Evolutionary conservation across 768 basidiomycete species (phyloP).

Genomic region (Amanita rimosa): DNA sequence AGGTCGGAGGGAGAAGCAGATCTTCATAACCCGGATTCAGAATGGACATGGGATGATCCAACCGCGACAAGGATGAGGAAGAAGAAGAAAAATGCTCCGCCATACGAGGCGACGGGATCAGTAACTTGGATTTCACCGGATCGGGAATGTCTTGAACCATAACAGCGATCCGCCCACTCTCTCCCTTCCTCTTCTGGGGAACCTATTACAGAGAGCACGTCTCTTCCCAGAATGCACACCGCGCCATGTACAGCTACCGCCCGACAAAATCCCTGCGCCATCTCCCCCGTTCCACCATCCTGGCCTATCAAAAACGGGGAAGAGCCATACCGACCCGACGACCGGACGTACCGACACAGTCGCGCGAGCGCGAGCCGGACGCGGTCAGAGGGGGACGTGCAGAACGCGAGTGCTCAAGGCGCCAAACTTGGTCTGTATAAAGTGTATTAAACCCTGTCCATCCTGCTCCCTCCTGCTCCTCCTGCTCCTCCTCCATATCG

Average conservation of each 20-base stretch:
- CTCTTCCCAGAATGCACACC: conserved; percentile 60
- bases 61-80: background rate
- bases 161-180: conserved; percentile 23
- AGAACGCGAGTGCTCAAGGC: conserved; percentile 76
- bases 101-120: conserved; percentile 40
- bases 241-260: conserved; percentile 73
- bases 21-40: conserved; percentile 1
- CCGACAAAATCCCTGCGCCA: conserved; percentile 86
- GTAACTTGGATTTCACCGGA: conserved; percentile 38
- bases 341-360: conserved; percentile 61
- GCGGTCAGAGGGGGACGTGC: conserved; percentile 40
- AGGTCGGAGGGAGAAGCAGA: conserved; percentile 11
- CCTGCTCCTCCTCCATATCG: too few relatives aligned
- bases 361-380: conserved; percentile 46
- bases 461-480: too few relatives aligned
- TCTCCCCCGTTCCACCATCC: conserved; percentile 89
- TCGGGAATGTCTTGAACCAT: conserved; percentile 47
- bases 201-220: conserved; percentile 18
- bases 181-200: background rate
- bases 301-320: conserved; percentile 87
- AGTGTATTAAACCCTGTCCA: conserved; percentile 43
- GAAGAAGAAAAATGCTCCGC: too few relatives aligned
- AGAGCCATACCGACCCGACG: conserved; percentile 74
- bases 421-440: conserved; percentile 35
- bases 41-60: conserved; percentile 11